Evolutionary conservation across 495 filamentous ascomycete species (phyloP).

Genomic region (Penicillium flavigenum): DNA sequence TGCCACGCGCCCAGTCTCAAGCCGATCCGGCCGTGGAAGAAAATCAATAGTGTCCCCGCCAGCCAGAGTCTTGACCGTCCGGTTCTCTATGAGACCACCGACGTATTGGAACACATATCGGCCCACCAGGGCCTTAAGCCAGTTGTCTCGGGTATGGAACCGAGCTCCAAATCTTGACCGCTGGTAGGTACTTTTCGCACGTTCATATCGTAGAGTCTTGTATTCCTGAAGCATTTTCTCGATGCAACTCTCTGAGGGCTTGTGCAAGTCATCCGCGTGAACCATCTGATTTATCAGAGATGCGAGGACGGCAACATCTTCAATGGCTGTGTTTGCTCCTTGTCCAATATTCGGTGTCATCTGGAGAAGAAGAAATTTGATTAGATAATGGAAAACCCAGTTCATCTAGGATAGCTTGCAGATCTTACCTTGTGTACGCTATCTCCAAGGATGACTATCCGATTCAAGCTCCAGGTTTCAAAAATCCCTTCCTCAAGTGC

Average conservation of each 20-base stretch:
- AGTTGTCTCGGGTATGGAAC: slow-evolving; percentile 4
- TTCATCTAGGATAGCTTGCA: neutral
- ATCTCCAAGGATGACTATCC: slow-evolving; percentile 19
- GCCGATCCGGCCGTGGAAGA: neutral
- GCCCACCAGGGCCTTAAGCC: neutral
- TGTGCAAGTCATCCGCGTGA: neutral
- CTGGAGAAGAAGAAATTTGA: neutral
- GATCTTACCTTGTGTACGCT: slow-evolving; percentile 17
- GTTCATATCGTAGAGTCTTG: neutral
- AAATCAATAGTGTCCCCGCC: neutral
- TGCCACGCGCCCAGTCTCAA: neutral
- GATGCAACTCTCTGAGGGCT: neutral
- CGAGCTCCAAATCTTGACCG: slow-evolving; percentile 5
- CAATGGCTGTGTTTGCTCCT: slow-evolving; percentile 15
- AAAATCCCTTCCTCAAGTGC: slow-evolving; percentile 17
- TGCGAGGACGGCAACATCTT: slow-evolving; percentile 12
- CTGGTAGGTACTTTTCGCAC: slow-evolving; percentile 3
- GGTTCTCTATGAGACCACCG: neutral
- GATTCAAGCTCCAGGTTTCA: slow-evolving; percentile 12
- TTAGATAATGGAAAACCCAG: neutral
- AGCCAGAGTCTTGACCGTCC: neutral
- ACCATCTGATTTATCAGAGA: neutral
- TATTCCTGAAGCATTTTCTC: slow-evolving; percentile 6
- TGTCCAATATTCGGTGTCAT: slow-evolving; percentile 17
- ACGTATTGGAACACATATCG: neutral